Base-by-base conservation (phyloP, 768 basidiomycete genomes). In the Clitopilus hobsonii region DNA sequence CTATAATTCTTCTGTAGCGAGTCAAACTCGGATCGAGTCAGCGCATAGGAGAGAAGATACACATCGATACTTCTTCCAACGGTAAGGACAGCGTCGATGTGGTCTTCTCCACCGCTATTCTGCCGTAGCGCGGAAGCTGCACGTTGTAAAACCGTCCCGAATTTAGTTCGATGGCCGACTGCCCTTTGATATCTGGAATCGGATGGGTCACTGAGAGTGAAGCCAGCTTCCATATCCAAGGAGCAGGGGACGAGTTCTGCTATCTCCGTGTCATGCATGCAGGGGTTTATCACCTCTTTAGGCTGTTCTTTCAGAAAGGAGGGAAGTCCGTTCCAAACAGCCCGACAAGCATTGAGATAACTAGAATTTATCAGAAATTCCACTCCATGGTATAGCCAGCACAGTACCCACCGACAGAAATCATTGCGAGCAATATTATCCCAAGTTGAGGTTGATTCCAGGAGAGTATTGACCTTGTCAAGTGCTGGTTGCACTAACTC, bases 51-150 rank as follows among this genome's bases (percentile, higher is more conserved):
- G 48, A 91, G 73, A 61, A 93, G 72, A 63, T 82, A 90, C 1
- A 84, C 81, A 59, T 92, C 91, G 41, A 92, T 85, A 3, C 85
- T 86, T 47, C 83, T 84, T 22, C 84, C 80, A 16, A 91, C 81
- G 30, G 76, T 75, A 28, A 91, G 79, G 27, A 96, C 83, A 4
- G 91, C 88, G 66, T 98, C 95, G 41, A 91, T 88, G 58, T 91
- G 89, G 65, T 93, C 90, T 67, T 92, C 91, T 28, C 81, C 83
- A 41, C 79, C 81, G 11, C 76, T 80, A 38, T 80, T 78, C 61
- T 80, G 77, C 30, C 83, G 81, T 32, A 94, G 71, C 14, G 82
- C 75, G 20, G 71, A 74, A 1, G 92, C 85, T 1, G 91, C 92
- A 27, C 71, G 71, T 56, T 89, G 83, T 30, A 91, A 69, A 10